Conservation (phyloP, 1,139 yeast species). For the Debaryomycetaceae sp. region DNA sequence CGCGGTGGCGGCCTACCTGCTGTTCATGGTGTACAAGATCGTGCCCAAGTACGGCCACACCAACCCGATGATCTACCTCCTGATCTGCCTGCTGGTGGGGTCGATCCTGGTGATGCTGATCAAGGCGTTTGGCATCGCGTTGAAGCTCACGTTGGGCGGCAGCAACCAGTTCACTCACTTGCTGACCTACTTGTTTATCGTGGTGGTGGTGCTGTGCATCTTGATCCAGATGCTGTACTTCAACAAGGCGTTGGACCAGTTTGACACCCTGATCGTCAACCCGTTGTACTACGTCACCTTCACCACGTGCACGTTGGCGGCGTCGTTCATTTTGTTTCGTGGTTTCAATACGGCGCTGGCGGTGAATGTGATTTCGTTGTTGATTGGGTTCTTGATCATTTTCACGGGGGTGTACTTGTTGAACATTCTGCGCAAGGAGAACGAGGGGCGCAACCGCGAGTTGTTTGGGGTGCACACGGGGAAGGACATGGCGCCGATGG, state of each 20-base stretch:
- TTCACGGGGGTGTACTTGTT: slow-evolving; percentile 83
- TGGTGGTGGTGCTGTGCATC: slow-evolving; percentile 78
- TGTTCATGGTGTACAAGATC: slow-evolving; percentile 76
- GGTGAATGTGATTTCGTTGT: slow-evolving; percentile 76
- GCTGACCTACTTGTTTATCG: slow-evolving; percentile 76
- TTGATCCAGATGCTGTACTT: slow-evolving; percentile 90
- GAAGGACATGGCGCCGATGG: slow-evolving; percentile 65
- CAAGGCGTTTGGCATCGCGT: slow-evolving; percentile 90
- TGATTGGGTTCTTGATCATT: slow-evolving; percentile 82
- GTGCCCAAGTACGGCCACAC: slow-evolving; percentile 78
- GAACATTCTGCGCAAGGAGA: slow-evolving; percentile 70
- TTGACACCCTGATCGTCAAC: slow-evolving; percentile 88
- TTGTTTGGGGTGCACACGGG: slow-evolving; percentile 58
- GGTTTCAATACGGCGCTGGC: slow-evolving; percentile 85
- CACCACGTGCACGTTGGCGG: slow-evolving; percentile 82
- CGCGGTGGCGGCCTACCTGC: slow-evolving; percentile 59
- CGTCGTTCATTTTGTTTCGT: slow-evolving; percentile 80
- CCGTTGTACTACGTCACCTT: slow-evolving; percentile 89
- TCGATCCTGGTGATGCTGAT: slow-evolving; percentile 89
- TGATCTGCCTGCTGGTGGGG: slow-evolving; percentile 88
- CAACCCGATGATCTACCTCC: slow-evolving; percentile 86
- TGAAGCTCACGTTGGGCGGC: slow-evolving; percentile 82
- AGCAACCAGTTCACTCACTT: slow-evolving; percentile 84
- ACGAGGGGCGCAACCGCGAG: slow-evolving; percentile 52
- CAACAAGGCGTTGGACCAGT: slow-evolving; percentile 89